A percentile compares a stretch with the other conserved stretches of the same genome.
Evolutionary conservation across 2,329 filamentous ascomycete genomes (phyloP).

Genomic region (Bipolaris zeicola): DNA sequence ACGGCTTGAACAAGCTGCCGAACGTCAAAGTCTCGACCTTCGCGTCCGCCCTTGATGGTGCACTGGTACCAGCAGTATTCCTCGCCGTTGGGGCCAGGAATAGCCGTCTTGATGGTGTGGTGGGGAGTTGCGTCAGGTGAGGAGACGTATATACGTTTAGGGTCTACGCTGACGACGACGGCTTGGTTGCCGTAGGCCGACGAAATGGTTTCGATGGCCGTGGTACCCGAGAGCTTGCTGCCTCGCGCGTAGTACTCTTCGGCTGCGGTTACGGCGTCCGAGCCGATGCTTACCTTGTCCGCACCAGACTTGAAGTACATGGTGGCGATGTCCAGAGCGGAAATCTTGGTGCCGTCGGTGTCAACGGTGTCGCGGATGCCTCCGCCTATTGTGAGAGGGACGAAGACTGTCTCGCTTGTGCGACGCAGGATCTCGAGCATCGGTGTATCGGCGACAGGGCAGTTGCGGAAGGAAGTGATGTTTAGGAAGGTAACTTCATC

Average conservation of each 20-base stretch:
- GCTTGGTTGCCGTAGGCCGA: slow-evolving; percentile 94
- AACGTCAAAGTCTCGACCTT: slow-evolving; percentile 93
- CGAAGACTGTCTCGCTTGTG: slow-evolving; percentile 90
- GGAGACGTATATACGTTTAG: slow-evolving; percentile 83
- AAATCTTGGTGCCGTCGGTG: slow-evolving; percentile 82
- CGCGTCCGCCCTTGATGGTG: slow-evolving; percentile 92
- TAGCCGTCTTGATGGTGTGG: slow-evolving; percentile 74
- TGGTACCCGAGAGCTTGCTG: slow-evolving; percentile 73
- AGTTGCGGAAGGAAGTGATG: slow-evolving; percentile 97
- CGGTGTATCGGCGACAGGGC: slow-evolving; percentile 85
- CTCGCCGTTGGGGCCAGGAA: slow-evolving; percentile 76
- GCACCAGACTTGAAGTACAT: slow-evolving; percentile 98
- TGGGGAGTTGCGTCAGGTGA: slow-evolving; percentile 71
- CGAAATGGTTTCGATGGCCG: slow-evolving; percentile 94
- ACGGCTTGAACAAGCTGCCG: slow-evolving; percentile 86
- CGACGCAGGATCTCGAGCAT: slow-evolving; percentile 93
- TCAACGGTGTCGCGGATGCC: slow-evolving; percentile 94
- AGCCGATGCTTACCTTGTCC: slow-evolving; percentile 97
- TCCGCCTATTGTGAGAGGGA: slow-evolving; percentile 92
- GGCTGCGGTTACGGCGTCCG: slow-evolving; percentile 89
- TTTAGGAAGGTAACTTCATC: slow-evolving; percentile 98
- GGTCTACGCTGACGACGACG: slow-evolving; percentile 94
- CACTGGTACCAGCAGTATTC: slow-evolving; percentile 94
- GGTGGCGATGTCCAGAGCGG: slow-evolving; percentile 88
- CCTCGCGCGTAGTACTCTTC: slow-evolving; percentile 83